A percentile compares a stretch with the other conserved stretches of the same genome.
These are phyloP conservation scores for Desmodesmus armatus DNA, from an alignment of 139 green algal genomes.

Conservation along the genomic window DNA sequence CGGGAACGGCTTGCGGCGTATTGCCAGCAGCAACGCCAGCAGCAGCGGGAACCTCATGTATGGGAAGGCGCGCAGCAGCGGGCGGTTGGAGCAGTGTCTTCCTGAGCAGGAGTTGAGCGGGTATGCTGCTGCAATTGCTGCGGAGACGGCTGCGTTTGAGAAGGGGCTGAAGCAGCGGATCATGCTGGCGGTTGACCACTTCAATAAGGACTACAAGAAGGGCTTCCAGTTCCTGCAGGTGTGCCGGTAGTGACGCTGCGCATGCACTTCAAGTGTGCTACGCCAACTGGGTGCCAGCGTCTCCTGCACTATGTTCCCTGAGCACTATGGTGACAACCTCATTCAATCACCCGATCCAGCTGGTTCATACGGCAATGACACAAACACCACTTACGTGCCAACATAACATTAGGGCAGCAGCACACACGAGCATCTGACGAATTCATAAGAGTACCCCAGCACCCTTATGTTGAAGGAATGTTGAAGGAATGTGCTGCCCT, in stretches of 20 bases:
- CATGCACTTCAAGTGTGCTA: not conserved
- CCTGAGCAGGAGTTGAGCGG: not conserved
- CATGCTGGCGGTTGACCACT: slow-evolving; percentile 91
- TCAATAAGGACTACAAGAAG: slow-evolving; percentile 97
- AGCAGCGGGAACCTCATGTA: not conserved
- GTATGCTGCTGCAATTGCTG: slow-evolving; percentile 10
- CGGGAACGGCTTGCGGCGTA: not conserved
- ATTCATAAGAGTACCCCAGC: too few species aligned
- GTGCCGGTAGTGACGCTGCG: not conserved
- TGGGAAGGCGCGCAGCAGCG: not conserved
- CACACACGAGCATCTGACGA: too few species aligned
- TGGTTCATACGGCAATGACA: not conserved
- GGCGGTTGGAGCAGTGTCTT: not conserved
- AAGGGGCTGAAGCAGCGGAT: slow-evolving; percentile 84
- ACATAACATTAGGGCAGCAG: too few species aligned
- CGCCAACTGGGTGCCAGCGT: too few species aligned
- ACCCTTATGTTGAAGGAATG: too few species aligned
- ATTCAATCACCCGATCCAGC: too few species aligned
- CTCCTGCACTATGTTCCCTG: too few species aligned
- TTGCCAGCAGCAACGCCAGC: not conserved
- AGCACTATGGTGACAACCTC: too few species aligned
- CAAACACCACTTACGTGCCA: too few species aligned
- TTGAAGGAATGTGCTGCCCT: too few species aligned
- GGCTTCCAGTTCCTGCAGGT: slow-evolving; percentile 91
- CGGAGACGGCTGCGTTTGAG: slow-evolving; percentile 56